Evolutionary conservation across 2,329 filamentous ascomycete species (phyloP).

Genomic region (Exserohilum turcica): DNA sequence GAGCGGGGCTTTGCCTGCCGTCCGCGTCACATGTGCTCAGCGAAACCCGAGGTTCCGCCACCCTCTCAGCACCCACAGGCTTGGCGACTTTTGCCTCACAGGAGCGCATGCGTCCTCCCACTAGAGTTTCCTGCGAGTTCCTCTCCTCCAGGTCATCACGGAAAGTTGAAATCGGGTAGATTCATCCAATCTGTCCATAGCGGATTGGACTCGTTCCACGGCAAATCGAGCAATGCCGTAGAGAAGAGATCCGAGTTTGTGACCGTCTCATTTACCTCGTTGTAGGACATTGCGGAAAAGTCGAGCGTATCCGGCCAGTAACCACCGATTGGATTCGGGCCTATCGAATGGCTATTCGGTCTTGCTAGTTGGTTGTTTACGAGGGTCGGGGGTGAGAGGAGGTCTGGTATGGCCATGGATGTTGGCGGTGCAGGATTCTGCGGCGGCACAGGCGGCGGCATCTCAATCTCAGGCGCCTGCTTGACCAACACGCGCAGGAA

Average conservation of each 20-base stretch:
- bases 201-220: conserved; percentile 59
- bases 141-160: conserved; percentile 4
- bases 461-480: conserved; percentile 31
- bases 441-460: background rate
- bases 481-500: conserved; percentile 56
- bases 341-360: conserved; percentile 7
- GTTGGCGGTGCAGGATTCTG: conserved; percentile 14
- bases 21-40: conserved; percentile 1
- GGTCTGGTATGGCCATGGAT: conserved; percentile 16
- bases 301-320: conserved; percentile 52
- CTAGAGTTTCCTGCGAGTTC: background rate
- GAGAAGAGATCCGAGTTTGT: conserved; percentile 67
- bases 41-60: conserved; percentile 6
- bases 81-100: background rate
- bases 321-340: conserved; percentile 21
- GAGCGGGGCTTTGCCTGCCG: conserved; percentile 9
- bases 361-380: conserved; percentile 9
- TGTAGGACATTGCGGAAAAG: conserved; percentile 72
- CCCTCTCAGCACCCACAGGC: background rate
- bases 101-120: background rate
- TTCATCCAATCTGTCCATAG: conserved; percentile 46
- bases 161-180: conserved; percentile 41
- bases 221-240: conserved; percentile 60
- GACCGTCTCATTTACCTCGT: conserved; percentile 69
- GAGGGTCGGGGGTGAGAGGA: conserved; percentile 9